phyloP scores from a whole-genome alignment of 1,284 basidiomycete genomes.

The Lentinus polychrous region DNA sequence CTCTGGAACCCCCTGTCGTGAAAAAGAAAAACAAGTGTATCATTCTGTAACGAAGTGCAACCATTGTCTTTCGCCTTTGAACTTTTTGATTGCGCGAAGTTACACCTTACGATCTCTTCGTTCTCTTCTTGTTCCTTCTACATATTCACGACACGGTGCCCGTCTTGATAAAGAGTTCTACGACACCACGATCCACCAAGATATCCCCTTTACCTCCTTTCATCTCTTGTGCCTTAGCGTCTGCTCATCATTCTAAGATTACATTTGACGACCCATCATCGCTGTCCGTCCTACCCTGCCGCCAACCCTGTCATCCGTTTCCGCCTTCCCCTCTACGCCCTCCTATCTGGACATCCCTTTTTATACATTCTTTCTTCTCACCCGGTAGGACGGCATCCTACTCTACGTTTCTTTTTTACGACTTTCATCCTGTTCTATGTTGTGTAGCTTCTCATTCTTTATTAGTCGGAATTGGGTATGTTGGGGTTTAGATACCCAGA shows the following conservation, averaged over 20 bases:
- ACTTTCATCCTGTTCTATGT: slow-evolving; percentile 9
- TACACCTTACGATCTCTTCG: not conserved
- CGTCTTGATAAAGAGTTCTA: not conserved
- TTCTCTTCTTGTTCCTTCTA: not conserved
- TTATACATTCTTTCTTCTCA: slow-evolving; percentile 3
- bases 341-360: slow-evolving; percentile 6
- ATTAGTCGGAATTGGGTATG: slow-evolving; percentile 15
- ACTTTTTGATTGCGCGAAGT: slow-evolving; percentile 6
- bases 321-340: not conserved
- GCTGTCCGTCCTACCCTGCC: slow-evolving; percentile 9
- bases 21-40: slow-evolving; percentile 83
- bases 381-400: not conserved
- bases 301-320: slow-evolving; percentile 6
- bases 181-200: slow-evolving; percentile 22
- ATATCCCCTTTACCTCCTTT: slow-evolving; percentile 20
- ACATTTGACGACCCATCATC: slow-evolving; percentile 19
- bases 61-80: slow-evolving; percentile 7
- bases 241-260: not conserved
- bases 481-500: slow-evolving; percentile 13
- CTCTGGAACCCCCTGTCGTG: slow-evolving; percentile 91
- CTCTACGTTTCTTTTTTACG: slow-evolving; percentile 8
- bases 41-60: slow-evolving; percentile 55
- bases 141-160: slow-evolving; percentile 10
- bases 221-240: slow-evolving; percentile 17
- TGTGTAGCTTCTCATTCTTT: slow-evolving; percentile 10